These are phyloP conservation scores for Aspergillus bertholletiae DNA, from an alignment of 495 filamentous ascomycete genomes.

Conservation along the genomic window DNA sequence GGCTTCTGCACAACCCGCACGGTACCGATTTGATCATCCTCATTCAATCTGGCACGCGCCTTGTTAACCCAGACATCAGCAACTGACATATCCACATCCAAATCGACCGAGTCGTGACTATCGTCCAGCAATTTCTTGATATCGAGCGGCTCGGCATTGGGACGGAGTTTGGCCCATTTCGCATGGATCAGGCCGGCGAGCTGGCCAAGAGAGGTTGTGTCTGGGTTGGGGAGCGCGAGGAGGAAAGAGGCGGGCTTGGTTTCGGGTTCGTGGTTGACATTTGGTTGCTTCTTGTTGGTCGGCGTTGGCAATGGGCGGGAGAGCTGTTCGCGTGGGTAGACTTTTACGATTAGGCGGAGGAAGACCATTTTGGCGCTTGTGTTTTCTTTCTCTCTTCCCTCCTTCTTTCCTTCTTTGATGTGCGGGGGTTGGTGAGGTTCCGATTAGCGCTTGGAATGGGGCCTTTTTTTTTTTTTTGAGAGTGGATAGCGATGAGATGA, in stretches of 20 bases:
- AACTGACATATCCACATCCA: slow-evolving; percentile 32
- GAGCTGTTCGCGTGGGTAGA: slow-evolving; percentile 30
- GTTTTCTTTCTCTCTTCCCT: background rate
- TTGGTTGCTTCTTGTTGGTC: too few species aligned
- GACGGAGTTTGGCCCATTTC: slow-evolving; percentile 33
- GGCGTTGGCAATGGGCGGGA: too few species aligned
- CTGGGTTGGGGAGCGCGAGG: slow-evolving; percentile 27
- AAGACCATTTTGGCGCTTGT: slow-evolving; percentile 25
- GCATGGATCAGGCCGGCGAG: slow-evolving; percentile 31
- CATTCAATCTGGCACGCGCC: slow-evolving; percentile 30
- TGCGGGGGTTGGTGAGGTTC: too few species aligned
- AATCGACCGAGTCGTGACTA: slow-evolving; percentile 26
- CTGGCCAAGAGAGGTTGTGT: slow-evolving; percentile 27
- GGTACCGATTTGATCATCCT: slow-evolving; percentile 32
- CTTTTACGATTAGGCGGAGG: slow-evolving; percentile 34
- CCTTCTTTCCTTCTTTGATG: background rate
- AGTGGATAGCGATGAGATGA: too few species aligned
- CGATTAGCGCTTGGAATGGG: too few species aligned
- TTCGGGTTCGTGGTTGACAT: background rate
- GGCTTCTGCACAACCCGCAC: slow-evolving; percentile 35
- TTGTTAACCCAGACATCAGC: slow-evolving; percentile 38
- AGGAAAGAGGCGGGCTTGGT: slow-evolving; percentile 27
- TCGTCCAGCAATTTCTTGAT: slow-evolving; percentile 40
- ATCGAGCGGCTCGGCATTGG: slow-evolving; percentile 27
- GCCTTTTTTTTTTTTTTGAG: too few species aligned